phyloP scores from a whole-genome alignment of 441 rosid species.

The Euphorbia celastroides region DNA sequence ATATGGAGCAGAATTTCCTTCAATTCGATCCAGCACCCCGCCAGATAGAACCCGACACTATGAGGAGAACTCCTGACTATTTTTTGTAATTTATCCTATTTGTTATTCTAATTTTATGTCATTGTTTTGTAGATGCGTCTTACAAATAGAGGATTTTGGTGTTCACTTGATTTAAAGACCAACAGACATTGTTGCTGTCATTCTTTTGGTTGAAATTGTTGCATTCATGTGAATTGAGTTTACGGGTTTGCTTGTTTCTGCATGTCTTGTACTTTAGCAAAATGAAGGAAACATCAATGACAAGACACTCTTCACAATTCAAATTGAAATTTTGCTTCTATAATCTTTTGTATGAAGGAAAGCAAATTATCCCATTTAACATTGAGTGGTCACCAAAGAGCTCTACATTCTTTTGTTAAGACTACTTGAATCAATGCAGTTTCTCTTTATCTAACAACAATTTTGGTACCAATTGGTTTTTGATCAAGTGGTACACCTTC shows the following conservation, averaged over 20 bases:
- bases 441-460: conserved; percentile 3
- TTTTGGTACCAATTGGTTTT: too few relatives aligned
- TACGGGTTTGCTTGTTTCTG: conserved; percentile 26
- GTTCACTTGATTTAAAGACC: conserved; percentile 25
- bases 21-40: conserved; percentile 99
- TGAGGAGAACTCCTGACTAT: conserved; percentile 97
- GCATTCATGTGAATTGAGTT: conserved; percentile 28
- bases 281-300: conserved; percentile 27
- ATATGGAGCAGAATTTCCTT: conserved; percentile 96
- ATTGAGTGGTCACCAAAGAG: neutral
- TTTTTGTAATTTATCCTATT: conserved; percentile 58
- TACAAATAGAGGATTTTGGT: conserved; percentile 26
- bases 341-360: neutral
- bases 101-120: conserved; percentile 19
- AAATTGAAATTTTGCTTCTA: neutral
- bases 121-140: conserved; percentile 45
- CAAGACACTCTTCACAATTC: conserved; percentile 19
- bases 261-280: conserved; percentile 24
- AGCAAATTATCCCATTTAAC: neutral
- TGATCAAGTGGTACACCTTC: too few relatives aligned
- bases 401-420: conserved; percentile 9
- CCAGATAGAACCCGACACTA: conserved; percentile 91
- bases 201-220: conserved; percentile 32
- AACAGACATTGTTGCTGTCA: conserved; percentile 24
- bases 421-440: conserved; percentile 4